These are phyloP conservation scores for Simplicillium aogashimaense DNA, from an alignment of 2,329 filamentous ascomycete genomes.

Conservation along the genomic window DNA sequence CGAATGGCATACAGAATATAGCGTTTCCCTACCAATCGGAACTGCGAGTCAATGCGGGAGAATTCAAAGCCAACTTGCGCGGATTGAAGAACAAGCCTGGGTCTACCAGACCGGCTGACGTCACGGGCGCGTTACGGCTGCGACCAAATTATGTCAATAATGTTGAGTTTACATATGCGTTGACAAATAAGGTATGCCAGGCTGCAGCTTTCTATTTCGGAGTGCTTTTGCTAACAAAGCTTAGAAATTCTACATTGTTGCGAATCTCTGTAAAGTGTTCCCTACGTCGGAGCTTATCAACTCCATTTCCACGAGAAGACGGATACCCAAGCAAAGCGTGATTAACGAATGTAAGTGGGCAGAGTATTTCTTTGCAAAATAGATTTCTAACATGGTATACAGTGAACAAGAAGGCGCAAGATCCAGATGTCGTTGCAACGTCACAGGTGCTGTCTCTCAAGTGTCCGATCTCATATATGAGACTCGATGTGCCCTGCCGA, in stretches of 20 bases:
- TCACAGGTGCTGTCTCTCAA: constrained; percentile 85
- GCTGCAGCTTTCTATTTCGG: constrained; percentile 10
- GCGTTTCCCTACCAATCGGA: constrained; percentile 89
- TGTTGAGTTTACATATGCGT: constrained; percentile 80
- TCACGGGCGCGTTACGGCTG: constrained; percentile 67
- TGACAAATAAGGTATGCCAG: constrained; percentile 71
- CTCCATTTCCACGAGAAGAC: constrained; percentile 54
- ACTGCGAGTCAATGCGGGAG: constrained; percentile 77
- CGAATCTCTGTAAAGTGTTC: constrained; percentile 67
- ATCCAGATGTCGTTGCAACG: constrained; percentile 81
- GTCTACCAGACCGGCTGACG: constrained; percentile 85
- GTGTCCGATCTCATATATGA: constrained; percentile 80
- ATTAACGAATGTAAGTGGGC: constrained; percentile 65
- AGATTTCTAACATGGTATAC: constrained; percentile 12
- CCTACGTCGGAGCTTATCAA: constrained; percentile 62
- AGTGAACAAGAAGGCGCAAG: constrained; percentile 76
- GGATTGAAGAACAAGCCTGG: constrained; percentile 95
- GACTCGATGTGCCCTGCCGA: constrained; percentile 71
- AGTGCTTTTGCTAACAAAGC: not conserved
- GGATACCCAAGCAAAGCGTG: constrained; percentile 73
- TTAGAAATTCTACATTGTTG: constrained; percentile 62
- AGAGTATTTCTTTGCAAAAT: not conserved
- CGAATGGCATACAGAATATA: constrained; percentile 59
- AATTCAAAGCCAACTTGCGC: constrained; percentile 86
- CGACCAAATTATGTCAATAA: constrained; percentile 64